These are phyloP conservation scores for Hortaea werneckii DNA, from an alignment of 2,329 filamentous ascomycete genomes.

Conservation along the genomic window DNA sequence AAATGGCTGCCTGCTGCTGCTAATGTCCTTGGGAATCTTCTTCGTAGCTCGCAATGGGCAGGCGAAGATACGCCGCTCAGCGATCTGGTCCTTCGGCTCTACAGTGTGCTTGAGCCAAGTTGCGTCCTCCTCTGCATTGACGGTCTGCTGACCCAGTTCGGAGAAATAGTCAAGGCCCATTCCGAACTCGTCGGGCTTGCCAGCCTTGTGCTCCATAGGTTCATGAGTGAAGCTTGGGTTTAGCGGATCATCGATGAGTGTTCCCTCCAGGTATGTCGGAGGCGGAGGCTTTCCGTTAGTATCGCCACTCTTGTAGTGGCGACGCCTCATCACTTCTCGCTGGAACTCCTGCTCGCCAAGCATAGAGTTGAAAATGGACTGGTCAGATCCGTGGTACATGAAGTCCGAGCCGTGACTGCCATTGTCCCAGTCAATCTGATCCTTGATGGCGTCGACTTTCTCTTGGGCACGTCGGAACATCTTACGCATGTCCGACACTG, in stretches of 20 bases:
- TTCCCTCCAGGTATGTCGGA: conserved; percentile 5
- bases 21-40: neutral
- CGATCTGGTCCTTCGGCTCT: conserved; percentile 3
- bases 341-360: conserved; percentile 23
- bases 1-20: neutral
- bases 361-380: conserved; percentile 18
- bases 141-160: conserved; percentile 5
- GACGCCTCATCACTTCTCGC: conserved; percentile 17
- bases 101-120: conserved; percentile 8
- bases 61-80: neutral
- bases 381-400: conserved; percentile 12
- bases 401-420: conserved; percentile 14
- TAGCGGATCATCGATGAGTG: conserved; percentile 5
- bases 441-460: conserved; percentile 7
- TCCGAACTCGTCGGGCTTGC: conserved; percentile 11
- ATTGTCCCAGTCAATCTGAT: conserved; percentile 12
- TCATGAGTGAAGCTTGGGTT: conserved; percentile 10
- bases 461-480: conserved; percentile 14
- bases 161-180: conserved; percentile 13
- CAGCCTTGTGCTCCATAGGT: conserved; percentile 3
- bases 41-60: neutral
- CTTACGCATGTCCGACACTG: conserved; percentile 13
- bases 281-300: conserved; percentile 4
- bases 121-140: conserved; percentile 9
- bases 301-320: conserved; percentile 8